A percentile compares a stretch with the other conserved stretches of the same genome.
Conservation (phyloP, 805 yeast genomes). For the Zygosaccharomyces gambellarensis region DNA sequence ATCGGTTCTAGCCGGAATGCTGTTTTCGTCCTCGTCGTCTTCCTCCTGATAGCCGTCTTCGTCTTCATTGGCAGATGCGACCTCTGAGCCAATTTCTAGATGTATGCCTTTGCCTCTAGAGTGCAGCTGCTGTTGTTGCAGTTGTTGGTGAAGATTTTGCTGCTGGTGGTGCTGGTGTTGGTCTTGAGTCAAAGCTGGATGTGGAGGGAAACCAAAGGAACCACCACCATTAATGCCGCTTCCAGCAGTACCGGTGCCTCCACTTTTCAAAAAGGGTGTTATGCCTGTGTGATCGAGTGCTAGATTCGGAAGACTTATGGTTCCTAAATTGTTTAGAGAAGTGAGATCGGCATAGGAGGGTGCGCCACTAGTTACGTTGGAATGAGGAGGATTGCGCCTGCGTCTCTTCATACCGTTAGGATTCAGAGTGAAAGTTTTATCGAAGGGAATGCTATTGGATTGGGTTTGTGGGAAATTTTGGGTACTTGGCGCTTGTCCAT, state of each 20-base stretch:
- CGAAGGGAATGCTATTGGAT: constrained; percentile 3
- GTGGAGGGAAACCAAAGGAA: constrained; percentile 2
- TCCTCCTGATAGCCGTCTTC: constrained; percentile 19
- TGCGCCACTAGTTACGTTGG: constrained; percentile 12
- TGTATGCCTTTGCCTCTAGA: background rate
- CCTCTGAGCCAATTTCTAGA: constrained; percentile 15
- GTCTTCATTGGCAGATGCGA: constrained; percentile 10
- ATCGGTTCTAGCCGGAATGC: background rate
- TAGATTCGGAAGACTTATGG: constrained; percentile 22
- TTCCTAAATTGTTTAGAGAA: constrained; percentile 15
- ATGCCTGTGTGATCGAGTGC: constrained; percentile 20
- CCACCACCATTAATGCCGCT: background rate
- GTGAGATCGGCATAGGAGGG: constrained; percentile 15
- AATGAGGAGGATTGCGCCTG: constrained; percentile 2
- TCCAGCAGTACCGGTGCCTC: constrained; percentile 4
- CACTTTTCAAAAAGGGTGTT: constrained; percentile 12
- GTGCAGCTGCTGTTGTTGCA: background rate
- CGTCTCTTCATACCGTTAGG: constrained; percentile 34
- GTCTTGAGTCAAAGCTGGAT: background rate
- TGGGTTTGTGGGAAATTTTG: constrained; percentile 8
- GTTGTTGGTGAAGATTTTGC: background rate
- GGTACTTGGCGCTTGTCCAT: background rate
- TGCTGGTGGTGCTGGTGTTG: background rate
- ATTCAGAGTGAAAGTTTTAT: constrained; percentile 26
- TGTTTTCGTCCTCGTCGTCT: constrained; percentile 13